These are phyloP conservation scores for Solanum sparsipilum DNA, from an alignment of 257 asterid species.

Conservation along the genomic window DNA sequence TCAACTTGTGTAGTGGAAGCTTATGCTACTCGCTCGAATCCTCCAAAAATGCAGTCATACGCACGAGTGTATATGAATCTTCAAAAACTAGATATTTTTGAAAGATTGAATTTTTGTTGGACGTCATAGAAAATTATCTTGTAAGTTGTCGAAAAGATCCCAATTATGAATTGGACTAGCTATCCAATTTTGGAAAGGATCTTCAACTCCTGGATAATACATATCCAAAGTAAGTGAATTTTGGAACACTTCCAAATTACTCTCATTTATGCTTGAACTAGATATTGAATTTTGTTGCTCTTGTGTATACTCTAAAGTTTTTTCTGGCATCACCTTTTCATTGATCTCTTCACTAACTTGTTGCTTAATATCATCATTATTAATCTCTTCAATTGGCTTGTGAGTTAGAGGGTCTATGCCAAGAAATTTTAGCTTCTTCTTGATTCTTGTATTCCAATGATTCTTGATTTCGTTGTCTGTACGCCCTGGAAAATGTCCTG, in stretches of 20 bases:
- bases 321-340: background rate
- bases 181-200: conserved; percentile 42
- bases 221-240: conserved; percentile 13
- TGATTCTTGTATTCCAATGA: conserved; percentile 49
- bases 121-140: conserved; percentile 28
- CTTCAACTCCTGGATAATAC: conserved; percentile 4
- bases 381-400: conserved; percentile 19
- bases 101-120: background rate
- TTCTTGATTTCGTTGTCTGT: conserved; percentile 45
- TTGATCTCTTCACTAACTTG: conserved; percentile 4
- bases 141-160: conserved; percentile 41
- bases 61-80: background rate
- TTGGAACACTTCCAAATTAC: conserved; percentile 7
- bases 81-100: background rate
- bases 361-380: conserved; percentile 15
- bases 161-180: conserved; percentile 39
- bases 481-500: conserved; percentile 54
- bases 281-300: background rate
- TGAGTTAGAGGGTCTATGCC: conserved; percentile 40
- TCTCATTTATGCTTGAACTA: background rate
- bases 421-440: conserved; percentile 32
- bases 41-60: background rate
- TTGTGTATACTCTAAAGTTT: conserved; percentile 6
- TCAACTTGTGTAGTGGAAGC: background rate
- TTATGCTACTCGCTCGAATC: background rate